Base-by-base conservation (phyloP, 2,329 filamentous ascomycete genomes). In the Trichoderma gracile region DNA sequence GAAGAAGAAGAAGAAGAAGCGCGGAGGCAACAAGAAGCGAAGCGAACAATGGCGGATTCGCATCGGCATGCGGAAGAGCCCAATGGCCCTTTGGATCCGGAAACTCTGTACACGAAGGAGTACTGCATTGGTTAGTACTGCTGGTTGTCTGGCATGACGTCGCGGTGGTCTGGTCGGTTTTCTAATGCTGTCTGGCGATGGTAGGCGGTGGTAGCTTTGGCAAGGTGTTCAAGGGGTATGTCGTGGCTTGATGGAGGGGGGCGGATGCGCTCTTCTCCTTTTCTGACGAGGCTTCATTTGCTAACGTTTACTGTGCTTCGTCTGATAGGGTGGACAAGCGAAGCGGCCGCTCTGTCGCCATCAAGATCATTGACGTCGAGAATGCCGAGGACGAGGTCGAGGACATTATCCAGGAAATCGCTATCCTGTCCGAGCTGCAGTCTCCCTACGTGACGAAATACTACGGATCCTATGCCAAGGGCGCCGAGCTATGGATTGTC, bases 311-410 rank as follows among this genome's bases (percentile, higher is more conserved):
- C n/a, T 23, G 2, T 2, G 30, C 52, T 55, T 19, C 70, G 6
- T 19, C 27, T 21, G 21, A 7, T 23, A 95, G 91, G 65, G 92
- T 98, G 69, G 94, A 98, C 80, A 96, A 95, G 74, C 88, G 92
- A 58, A 96, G 90, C 19, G 95, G 95, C 43, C 90, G 96, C 73
- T 89, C 94, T 14, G 95, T 99, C 57, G 95, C 95, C 30, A 99
- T 99, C 82, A 99, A 99, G 79, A 85, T 99, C 72, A 98, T 99
- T 76, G 95, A 99, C 73, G 95, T 99, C 69, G 95, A 99, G 79
- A 97, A 95, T 80, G 95, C 95, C 73, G 95, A 99, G 79, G 95
- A 99, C 77, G 95, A 99, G 79, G 94, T 99, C 71, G 95, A 98
- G 80, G 95, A 99, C 79, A 99, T 99, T 72, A 97, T 98, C 76